These are phyloP conservation scores for Penicillium sp. DNA, from an alignment of 2,329 filamentous ascomycete genomes.

Conservation along the genomic window DNA sequence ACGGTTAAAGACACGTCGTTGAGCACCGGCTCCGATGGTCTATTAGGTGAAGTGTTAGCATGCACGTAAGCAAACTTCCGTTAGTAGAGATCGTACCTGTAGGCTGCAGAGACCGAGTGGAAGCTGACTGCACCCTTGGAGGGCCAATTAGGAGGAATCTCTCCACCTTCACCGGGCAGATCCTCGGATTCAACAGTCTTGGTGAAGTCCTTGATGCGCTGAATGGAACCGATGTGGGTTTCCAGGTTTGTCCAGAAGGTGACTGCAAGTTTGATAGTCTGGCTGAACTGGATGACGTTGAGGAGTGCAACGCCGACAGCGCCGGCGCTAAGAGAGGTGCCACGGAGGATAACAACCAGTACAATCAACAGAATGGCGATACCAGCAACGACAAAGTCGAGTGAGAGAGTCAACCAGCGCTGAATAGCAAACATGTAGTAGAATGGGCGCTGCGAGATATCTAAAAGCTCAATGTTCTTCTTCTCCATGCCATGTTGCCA, in stretches of 20 bases:
- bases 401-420: constrained; percentile 55
- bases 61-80: not conserved
- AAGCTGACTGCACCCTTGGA: constrained; percentile 45
- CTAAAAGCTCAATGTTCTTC: constrained; percentile 50
- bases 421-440: constrained; percentile 60
- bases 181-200: constrained; percentile 48
- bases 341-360: constrained; percentile 48
- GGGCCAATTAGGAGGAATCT: constrained; percentile 45
- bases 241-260: constrained; percentile 59
- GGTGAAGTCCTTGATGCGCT: constrained; percentile 56
- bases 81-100: constrained; percentile 33
- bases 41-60: constrained; percentile 12
- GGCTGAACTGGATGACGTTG: constrained; percentile 55
- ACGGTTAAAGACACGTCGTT: constrained; percentile 50
- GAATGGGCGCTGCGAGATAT: constrained; percentile 56
- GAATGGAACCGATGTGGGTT: constrained; percentile 58
- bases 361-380: constrained; percentile 52
- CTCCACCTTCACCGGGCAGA: constrained; percentile 39
- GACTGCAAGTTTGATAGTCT: constrained; percentile 52
- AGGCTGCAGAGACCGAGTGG: constrained; percentile 46
- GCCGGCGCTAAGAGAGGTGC: constrained; percentile 45
- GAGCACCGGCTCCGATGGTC: constrained; percentile 40
- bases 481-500: constrained; percentile 50
- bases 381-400: constrained; percentile 52
- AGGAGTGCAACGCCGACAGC: constrained; percentile 55